Conservation (phyloP, 192 early-diverging fungal genomes). For the Mortierella antarctica region DNA sequence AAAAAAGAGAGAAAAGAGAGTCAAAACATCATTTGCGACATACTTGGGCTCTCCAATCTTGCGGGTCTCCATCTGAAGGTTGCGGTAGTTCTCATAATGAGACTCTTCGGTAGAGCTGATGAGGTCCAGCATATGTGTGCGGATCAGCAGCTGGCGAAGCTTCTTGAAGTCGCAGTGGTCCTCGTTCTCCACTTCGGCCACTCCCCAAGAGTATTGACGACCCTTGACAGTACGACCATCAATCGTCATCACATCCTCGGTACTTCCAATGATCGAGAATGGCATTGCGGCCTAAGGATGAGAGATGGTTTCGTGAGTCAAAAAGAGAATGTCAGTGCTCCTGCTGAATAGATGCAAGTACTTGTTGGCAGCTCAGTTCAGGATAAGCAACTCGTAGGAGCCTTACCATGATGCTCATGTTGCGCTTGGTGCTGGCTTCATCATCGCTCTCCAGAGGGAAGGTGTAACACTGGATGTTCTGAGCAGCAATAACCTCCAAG, state of each 20-base stretch:
- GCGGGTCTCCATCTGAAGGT: slow-evolving; percentile 88
- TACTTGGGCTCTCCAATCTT: slow-evolving; percentile 88
- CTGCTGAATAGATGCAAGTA: too few species aligned
- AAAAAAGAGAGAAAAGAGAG: not conserved
- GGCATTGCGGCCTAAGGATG: slow-evolving; percentile 80
- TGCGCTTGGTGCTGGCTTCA: slow-evolving; percentile 78
- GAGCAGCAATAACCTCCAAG: slow-evolving; percentile 89
- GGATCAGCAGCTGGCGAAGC: slow-evolving; percentile 94
- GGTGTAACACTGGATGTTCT: slow-evolving; percentile 92
- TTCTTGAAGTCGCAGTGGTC: slow-evolving; percentile 98
- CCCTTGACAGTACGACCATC: slow-evolving; percentile 95
- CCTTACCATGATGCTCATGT: slow-evolving; percentile 80
- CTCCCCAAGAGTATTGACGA: slow-evolving; percentile 98
- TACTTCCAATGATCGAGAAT: slow-evolving; percentile 94
- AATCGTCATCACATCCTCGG: slow-evolving; percentile 81
- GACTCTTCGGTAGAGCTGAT: slow-evolving; percentile 92
- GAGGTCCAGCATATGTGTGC: slow-evolving; percentile 97
- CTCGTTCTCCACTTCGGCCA: slow-evolving; percentile 99
- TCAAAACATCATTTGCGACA: not conserved
- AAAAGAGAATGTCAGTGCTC: too few species aligned
- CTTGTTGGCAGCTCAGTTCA: not conserved
- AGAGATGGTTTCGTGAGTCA: not conserved
- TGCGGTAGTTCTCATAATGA: slow-evolving; percentile 96
- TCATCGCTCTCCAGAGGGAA: slow-evolving; percentile 93
- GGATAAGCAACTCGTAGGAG: slow-evolving; percentile 2